These are phyloP conservation scores for Gossypium schwendimanii DNA, from an alignment of 441 rosid species.

Conservation along the genomic window DNA sequence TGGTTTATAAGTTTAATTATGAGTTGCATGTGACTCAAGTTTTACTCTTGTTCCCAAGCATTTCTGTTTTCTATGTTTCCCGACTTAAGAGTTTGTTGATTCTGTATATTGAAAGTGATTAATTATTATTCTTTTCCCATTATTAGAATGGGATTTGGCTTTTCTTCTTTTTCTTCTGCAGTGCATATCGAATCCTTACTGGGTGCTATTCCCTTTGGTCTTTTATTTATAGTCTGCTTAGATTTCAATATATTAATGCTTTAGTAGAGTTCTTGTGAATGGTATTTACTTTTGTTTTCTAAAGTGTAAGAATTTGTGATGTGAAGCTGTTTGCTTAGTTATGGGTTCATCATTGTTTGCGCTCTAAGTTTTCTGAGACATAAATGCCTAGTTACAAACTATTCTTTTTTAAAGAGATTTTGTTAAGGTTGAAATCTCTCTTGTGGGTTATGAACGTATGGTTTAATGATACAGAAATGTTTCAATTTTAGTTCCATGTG, in stretches of 20 bases:
- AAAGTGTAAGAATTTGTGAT: not conserved
- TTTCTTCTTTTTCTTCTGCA: not conserved
- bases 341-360: not conserved
- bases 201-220: not conserved
- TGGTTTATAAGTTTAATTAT: not conserved
- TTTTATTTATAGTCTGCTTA: not conserved
- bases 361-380: not conserved
- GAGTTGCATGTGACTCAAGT: slow-evolving; percentile 6
- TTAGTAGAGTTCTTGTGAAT: not conserved
- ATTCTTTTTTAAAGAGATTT: not conserved
- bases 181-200: not conserved
- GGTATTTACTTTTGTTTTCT: not conserved
- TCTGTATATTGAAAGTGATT: not conserved
- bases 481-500: not conserved
- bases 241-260: not conserved
- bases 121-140: not conserved
- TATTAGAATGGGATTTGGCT: not conserved
- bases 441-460: not conserved
- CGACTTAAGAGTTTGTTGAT: not conserved
- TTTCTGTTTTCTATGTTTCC: not conserved
- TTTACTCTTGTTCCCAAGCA: not conserved
- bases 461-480: not conserved
- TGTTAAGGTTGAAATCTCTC: not conserved
- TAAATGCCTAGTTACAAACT: not conserved
- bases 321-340: not conserved